Conservation (phyloP, 441 rosid genomes). For the Isatis lusitanica region DNA sequence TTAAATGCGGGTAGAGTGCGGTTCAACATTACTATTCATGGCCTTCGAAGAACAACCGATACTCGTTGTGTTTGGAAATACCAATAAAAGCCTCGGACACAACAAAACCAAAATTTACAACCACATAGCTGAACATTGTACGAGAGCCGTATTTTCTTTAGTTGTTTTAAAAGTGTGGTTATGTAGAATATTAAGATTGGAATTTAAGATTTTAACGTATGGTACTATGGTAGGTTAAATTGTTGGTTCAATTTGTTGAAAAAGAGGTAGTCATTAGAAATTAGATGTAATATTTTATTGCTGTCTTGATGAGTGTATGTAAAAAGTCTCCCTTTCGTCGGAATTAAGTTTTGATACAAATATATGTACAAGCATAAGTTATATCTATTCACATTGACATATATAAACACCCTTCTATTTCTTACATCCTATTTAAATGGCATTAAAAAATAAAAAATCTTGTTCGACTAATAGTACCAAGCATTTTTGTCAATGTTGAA, state of each 20-base stretch:
- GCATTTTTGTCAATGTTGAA: neutral
- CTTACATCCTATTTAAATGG: neutral
- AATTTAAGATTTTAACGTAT: neutral
- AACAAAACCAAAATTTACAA: neutral
- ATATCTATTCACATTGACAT: neutral
- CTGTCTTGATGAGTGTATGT: constrained; percentile 16
- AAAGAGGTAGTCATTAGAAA: neutral
- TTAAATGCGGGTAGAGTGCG: no score
- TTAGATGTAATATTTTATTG: neutral
- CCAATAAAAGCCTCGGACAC: neutral
- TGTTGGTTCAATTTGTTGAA: constrained; percentile 26
- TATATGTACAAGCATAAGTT: neutral
- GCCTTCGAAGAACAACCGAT: neutral
- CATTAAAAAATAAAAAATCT: neutral
- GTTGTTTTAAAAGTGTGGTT: neutral
- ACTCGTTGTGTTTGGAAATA: no score
- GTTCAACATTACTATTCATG: no score
- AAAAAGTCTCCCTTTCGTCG: constrained; percentile 17
- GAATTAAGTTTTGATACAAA: constrained; percentile 25
- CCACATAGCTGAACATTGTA: neutral
- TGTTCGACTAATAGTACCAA: neutral
- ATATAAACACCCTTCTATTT: neutral
- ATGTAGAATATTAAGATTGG: neutral
- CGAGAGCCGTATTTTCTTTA: neutral
- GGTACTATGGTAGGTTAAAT: constrained; percentile 17